Conservation (phyloP, 345 rosid species). For the Moricandia moricandioides region DNA sequence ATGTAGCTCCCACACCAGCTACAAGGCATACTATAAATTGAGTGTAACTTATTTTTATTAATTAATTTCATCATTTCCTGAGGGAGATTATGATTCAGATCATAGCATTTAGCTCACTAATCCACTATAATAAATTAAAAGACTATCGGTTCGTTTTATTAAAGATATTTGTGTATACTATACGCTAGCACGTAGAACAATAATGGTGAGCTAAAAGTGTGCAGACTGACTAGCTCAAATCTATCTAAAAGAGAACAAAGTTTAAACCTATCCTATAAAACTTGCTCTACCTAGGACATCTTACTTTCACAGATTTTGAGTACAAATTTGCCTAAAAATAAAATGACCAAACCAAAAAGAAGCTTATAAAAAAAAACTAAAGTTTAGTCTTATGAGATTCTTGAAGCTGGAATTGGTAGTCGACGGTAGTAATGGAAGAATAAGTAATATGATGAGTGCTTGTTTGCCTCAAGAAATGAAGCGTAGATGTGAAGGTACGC, state of each 20-base stretch:
- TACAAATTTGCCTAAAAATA: background rate
- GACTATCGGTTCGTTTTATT: background rate
- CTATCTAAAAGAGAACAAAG: background rate
- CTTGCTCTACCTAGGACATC: background rate
- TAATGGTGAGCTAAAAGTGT: background rate
- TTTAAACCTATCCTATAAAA: background rate
- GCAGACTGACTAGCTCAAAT: background rate
- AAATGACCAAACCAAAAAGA: background rate
- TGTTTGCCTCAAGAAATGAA: conserved; percentile 21
- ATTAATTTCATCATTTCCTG: background rate
- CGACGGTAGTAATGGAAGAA: background rate
- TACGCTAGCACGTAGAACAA: background rate
- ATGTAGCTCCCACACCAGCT: background rate
- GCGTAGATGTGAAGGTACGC: conserved; percentile 35
- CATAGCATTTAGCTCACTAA: background rate
- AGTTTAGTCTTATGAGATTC: background rate
- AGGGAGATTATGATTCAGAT: too few species aligned
- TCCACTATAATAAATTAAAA: background rate
- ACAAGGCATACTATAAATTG: background rate
- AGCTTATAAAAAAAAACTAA: background rate
- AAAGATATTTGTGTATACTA: background rate
- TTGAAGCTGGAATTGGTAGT: background rate
- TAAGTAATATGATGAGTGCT: background rate
- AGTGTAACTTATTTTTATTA: background rate
- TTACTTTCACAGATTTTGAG: background rate